Base-by-base conservation (phyloP, 2,329 filamentous ascomycete species). In the Stagonosporopsis rhizophila region DNA sequence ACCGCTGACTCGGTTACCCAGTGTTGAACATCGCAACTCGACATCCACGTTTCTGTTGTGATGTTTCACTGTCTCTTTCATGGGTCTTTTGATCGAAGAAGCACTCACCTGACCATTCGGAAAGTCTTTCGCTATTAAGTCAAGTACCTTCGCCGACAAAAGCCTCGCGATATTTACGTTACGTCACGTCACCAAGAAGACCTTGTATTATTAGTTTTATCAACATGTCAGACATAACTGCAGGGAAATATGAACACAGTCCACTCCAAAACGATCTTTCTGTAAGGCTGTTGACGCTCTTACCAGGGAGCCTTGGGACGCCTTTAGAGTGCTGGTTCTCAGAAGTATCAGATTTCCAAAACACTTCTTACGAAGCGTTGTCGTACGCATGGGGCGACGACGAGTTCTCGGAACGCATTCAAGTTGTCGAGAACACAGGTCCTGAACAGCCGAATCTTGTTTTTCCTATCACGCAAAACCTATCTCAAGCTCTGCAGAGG, bases 351-450 rank as follows among this genome's bases (percentile, higher is more conserved):
- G 6, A 32, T 8, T 11, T 14, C 15, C 20, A 17, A n/a, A 2
- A n/a, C 6, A 20, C 37, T 6, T 20, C 20, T 8, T 59, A 45
- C 15, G 56, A 59, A 35, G 56, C 46, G n/a, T 20, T 55, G 6
- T 59, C 51, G 12, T 59, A 59, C 20, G 28, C 51, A 15, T 52
- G 51, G 56, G 42, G 34, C 11, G 27, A 50, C 19, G n/a, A 22
- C 2, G 19, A 2, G 9, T 4, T 20, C 20, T 6, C 44, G n/a
- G 34, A 45, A 25, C 8, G 11, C 15, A 22, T 52, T 17, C 17
- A 45, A 23, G n/a, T 52, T 6, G 25, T 28, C 19, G 34, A 27
- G 4, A 4, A 15, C 2, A 14, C 14, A 1, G 34, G 27, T 6
- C 1, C 6, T 3, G 34, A 45, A 12, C 19, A 17, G 9, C 15